A percentile compares a stretch with the other conserved stretches of the same genome.
Conservation (phyloP, 192 early-diverging fungal species). For the Piromyces finnis region DNA sequence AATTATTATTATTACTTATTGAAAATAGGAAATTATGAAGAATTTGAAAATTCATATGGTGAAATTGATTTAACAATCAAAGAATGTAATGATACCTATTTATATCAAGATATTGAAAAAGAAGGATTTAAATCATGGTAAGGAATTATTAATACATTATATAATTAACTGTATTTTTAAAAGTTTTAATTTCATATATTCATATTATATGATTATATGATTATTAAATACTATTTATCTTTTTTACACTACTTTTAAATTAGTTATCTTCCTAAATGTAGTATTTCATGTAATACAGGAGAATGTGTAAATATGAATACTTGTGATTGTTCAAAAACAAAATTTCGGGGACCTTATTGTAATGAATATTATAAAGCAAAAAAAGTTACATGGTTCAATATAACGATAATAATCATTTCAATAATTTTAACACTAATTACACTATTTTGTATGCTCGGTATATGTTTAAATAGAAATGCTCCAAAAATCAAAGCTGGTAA, state of each 20-base stretch:
- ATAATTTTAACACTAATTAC: neutral
- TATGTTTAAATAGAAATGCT: neutral
- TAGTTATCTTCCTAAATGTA: neutral
- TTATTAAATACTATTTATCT: no score
- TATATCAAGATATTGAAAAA: neutral
- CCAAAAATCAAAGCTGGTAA: neutral
- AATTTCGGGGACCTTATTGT: neutral
- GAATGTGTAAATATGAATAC: neutral
- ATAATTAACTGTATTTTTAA: no score
- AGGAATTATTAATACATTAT: no score
- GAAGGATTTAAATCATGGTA: neutral
- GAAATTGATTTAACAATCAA: neutral
- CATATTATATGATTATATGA: no score
- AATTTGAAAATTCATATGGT: neutral
- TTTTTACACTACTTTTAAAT: no score
- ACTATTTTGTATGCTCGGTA: neutral
- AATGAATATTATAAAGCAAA: neutral
- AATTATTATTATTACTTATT: no score
- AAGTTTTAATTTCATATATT: no score
- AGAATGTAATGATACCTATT: neutral
- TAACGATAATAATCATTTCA: neutral
- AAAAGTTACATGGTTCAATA: no score
- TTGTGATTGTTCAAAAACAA: neutral
- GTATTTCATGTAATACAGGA: neutral
- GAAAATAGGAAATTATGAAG: neutral